Conservation (phyloP, 176 grass and related monocot species). For the Triticum turgidum region DNA sequence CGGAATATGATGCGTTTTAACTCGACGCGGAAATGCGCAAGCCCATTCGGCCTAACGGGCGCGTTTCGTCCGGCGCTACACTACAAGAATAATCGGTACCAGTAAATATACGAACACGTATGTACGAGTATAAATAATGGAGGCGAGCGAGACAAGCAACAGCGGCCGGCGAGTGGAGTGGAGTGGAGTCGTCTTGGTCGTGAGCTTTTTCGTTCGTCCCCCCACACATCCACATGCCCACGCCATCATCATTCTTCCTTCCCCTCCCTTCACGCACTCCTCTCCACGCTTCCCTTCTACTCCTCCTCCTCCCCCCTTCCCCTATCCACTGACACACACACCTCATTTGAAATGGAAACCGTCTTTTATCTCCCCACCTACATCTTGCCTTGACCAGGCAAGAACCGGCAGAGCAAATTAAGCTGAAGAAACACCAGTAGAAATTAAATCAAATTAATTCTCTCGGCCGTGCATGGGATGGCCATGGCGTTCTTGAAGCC, state of each 20-base stretch:
- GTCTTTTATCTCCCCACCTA: no score
- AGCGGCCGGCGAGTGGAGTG: background rate
- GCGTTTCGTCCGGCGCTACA: background rate
- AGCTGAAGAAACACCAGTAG: background rate
- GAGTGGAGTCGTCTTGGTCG: background rate
- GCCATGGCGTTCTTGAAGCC: background rate
- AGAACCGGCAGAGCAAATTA: background rate
- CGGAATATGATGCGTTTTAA: background rate
- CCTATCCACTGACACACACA: background rate
- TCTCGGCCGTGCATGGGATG: background rate
- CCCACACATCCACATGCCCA: background rate
- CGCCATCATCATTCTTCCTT: constrained; percentile 20
- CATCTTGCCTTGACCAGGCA: background rate
- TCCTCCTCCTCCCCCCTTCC: background rate
- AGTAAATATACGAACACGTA: no score
- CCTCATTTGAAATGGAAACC: no score
- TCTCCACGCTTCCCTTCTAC: constrained; percentile 17
- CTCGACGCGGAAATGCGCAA: background rate
- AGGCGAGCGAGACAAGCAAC: constrained; percentile 7
- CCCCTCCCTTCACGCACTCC: constrained; percentile 8
- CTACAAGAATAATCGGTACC: no score
- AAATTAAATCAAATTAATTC: background rate
- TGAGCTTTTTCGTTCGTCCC: background rate
- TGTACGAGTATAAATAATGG: no score
- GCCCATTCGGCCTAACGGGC: background rate